These are phyloP conservation scores for Naematelia encephala DNA, from an alignment of 768 basidiomycete species.

Conservation along the genomic window DNA sequence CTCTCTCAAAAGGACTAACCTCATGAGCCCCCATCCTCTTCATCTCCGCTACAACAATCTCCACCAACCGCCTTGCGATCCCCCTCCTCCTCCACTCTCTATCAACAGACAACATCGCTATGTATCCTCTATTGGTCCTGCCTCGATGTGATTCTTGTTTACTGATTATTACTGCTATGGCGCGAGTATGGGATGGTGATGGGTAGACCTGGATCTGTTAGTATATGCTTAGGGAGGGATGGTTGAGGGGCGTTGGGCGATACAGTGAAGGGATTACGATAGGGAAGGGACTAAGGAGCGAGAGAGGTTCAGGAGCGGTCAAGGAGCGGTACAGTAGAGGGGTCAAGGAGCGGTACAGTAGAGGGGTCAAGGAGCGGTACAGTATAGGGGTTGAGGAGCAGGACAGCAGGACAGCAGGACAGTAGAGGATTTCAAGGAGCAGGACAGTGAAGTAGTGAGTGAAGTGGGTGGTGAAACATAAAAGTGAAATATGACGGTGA, in stretches of 20 bases:
- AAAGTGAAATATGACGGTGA: no score
- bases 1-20: no score
- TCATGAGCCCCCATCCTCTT: conserved; percentile 76
- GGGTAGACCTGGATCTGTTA: conserved; percentile 59
- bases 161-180: conserved; percentile 91
- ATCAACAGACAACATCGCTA: conserved; percentile 93
- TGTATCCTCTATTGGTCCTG: conserved; percentile 79
- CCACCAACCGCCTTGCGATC: conserved; percentile 82
- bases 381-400: no score
- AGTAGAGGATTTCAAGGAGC: no score
- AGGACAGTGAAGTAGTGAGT: no score
- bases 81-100: conserved; percentile 82
- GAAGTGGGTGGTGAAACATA: no score
- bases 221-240: not conserved
- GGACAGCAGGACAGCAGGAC: no score
- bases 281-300: no score
- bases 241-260: not conserved
- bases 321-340: no score
- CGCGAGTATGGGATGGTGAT: conserved; percentile 54
- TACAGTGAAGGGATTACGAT: not conserved
- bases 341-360: no score
- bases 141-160: conserved; percentile 85
- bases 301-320: no score
- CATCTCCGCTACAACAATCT: conserved; percentile 80
- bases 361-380: no score